Evolutionary conservation across 495 filamentous ascomycete species (phyloP), one percentile per base, ranked within the genome.

Genomic region (Friedmanniomyces endolithicus): DNA sequence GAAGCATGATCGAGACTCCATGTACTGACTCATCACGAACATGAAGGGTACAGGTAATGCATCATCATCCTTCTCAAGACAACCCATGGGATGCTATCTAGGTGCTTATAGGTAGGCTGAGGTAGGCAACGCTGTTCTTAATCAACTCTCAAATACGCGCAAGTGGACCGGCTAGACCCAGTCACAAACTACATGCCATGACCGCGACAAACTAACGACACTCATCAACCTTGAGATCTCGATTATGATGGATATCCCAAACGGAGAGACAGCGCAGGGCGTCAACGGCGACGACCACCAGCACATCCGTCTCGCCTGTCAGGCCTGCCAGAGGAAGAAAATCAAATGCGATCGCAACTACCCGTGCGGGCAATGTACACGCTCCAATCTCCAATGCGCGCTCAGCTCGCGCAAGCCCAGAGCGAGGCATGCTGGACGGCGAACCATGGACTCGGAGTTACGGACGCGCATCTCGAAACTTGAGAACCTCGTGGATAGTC

Each of bases 241-340:
- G 23, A 40, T 37, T n/a, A 22, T 3, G 34, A 39, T 17, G n/a
- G 16, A 47, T 47, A 19, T 47, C 44, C 11, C n/a, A n/a, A 47
- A 11, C 12, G 20, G 20, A 6, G 20, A 47, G 6, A 47, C 44
- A 14, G 3, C 44, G 11, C 24, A 24, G 17, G 9, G 20, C 19
- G 19, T 29, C 17, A 47, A 47, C 24, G 44, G 44, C 45, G 49
- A 56, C 29, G 25, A 56, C 24, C 53, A 56, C 2, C 50, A 31
- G n/a, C 54, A 57, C 40, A 35, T 49, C 31, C 53, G 50, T 16
- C 46, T 61, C 4, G 53, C 58, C 11, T 57, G 54, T 17, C 59
- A 62, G 33, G 59, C 55, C 11, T 62, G 59, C 41, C 59, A 62
- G 35, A 19, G 59, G 35, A 62, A 58, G 39, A 62, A 62, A 37